Evolutionary conservation across 768 basidiomycete genomes (phyloP).

Genomic region (Hygrocybe coccinea): DNA sequence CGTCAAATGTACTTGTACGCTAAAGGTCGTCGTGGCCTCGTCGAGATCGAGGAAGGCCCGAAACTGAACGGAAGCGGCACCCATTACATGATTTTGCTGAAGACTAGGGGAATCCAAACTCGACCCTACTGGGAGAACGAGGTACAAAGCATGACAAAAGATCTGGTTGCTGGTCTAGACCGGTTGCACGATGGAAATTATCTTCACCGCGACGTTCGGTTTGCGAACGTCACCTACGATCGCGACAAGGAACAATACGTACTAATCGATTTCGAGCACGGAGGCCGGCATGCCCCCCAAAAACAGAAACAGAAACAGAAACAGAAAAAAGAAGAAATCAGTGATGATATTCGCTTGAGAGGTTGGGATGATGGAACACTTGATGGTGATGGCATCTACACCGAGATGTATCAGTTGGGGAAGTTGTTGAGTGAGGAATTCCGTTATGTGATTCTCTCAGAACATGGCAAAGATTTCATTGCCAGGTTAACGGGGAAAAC

Average conservation of each 20-base stretch:
- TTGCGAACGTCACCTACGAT: constrained; percentile 5
- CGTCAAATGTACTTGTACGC: not conserved
- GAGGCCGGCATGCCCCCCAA: not conserved
- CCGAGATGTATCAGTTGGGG: constrained; percentile 9
- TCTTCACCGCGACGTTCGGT: constrained; percentile 6
- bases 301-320: no score
- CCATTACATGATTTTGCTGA: not conserved
- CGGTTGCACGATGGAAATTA: not conserved
- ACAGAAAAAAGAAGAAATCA: no score
- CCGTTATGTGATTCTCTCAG: not conserved
- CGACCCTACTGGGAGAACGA: not conserved
- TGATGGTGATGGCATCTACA: constrained; percentile 3
- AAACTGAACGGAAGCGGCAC: not conserved
- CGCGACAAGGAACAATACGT: not conserved
- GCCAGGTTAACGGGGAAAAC: not conserved
- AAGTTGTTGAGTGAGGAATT: not conserved
- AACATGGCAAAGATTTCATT: not conserved
- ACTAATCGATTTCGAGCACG: constrained; percentile 7
- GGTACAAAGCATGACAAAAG: not conserved
- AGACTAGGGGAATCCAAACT: not conserved
- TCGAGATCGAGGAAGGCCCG: not conserved
- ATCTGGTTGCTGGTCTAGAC: constrained; percentile 3
- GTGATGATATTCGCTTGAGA: not conserved
- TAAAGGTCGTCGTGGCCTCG: constrained; percentile 2
- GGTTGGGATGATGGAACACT: constrained; percentile 6